phyloP scores from a whole-genome alignment of 2,329 filamentous ascomycete species.

The Fusarium miscanthi region DNA sequence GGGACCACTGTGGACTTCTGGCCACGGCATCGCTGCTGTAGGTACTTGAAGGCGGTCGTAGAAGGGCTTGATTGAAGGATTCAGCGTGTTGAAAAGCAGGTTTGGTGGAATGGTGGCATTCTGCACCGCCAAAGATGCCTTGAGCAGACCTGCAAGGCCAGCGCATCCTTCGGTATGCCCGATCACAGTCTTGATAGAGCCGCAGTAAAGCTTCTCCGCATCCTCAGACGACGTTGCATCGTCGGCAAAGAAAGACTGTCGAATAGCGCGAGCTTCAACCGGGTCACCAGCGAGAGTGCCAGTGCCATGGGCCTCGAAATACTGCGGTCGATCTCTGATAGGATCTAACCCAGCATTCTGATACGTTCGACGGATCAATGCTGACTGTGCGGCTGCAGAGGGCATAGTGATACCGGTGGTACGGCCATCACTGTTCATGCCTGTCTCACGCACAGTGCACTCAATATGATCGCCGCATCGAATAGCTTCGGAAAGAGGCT shows the following conservation, averaged over 20 bases:
- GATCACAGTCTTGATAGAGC: slow-evolving; percentile 5
- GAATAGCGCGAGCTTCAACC: slow-evolving; percentile 1
- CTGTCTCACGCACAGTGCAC: slow-evolving; percentile 1
- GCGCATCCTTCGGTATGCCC: slow-evolving; percentile 4
- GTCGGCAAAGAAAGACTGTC: neutral
- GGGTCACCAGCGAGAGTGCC: slow-evolving; percentile 1
- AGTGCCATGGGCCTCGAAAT: slow-evolving; percentile 7
- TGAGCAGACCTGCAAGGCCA: neutral
- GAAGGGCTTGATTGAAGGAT: slow-evolving; percentile 49
- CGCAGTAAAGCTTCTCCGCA: neutral
- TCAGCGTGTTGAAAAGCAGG: slow-evolving; percentile 59
- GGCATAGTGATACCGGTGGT: slow-evolving; percentile 8
- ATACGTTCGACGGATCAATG: slow-evolving; percentile 6
- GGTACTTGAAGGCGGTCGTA: slow-evolving; percentile 33
- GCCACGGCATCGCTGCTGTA: slow-evolving; percentile 18
- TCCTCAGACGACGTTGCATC: neutral
- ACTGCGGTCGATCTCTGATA: neutral
- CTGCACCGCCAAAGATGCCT: neutral
- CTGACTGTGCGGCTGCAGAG: neutral
- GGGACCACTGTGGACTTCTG: neutral
- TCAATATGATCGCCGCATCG: slow-evolving; percentile 62
- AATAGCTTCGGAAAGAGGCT: slow-evolving; percentile 13
- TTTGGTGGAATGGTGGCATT: slow-evolving; percentile 33
- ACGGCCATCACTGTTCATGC: neutral
- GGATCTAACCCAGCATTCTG: neutral